Evolutionary conservation across 306 rosid genomes (phyloP).

Genomic region (Citrullus colocynthis): DNA sequence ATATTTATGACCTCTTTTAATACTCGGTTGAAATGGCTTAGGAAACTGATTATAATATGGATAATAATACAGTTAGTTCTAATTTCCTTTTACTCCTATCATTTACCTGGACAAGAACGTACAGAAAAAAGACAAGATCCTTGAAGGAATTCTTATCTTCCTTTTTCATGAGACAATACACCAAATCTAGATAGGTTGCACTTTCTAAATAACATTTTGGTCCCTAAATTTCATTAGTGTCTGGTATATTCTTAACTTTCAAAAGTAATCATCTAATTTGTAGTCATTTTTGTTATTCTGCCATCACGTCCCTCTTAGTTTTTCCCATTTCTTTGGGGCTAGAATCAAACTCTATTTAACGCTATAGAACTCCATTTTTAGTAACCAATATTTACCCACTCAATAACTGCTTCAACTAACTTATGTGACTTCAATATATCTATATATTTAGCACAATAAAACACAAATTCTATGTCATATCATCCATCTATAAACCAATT

Average conservation of each 20-base stretch:
- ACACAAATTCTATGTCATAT: no score
- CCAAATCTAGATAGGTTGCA: neutral
- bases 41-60: neutral
- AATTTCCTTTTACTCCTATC: neutral
- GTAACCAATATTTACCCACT: neutral
- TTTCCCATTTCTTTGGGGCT: neutral
- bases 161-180: neutral
- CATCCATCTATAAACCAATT: no score
- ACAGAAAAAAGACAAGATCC: neutral
- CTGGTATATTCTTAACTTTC: neutral
- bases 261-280: neutral
- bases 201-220: neutral
- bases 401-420: neutral
- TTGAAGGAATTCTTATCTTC: neutral
- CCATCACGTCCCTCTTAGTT: neutral
- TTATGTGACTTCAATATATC: neutral
- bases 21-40: neutral
- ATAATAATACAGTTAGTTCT: neutral
- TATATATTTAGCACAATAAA: no score
- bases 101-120: neutral
- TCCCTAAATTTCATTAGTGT: neutral
- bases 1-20: neutral
- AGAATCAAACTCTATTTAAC: neutral
- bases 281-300: neutral
- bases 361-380: neutral